Evolutionary conservation across 768 basidiomycete species (phyloP), one percentile per base, ranked within the genome.

Genomic region (Tylopilus subfusipes): DNA sequence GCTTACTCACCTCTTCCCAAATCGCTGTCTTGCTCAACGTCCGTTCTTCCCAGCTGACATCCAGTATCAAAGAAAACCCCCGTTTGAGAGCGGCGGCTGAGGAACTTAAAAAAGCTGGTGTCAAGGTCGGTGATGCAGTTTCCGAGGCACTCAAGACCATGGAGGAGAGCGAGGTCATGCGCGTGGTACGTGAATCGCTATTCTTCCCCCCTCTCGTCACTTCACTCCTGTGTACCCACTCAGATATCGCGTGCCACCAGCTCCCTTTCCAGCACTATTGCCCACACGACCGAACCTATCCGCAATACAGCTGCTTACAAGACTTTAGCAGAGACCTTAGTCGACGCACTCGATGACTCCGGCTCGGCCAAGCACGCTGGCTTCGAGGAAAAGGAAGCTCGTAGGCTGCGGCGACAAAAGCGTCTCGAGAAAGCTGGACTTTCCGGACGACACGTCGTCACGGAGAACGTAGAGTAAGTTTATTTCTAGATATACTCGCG

Each of bases 271-370:
- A 83, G 78, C 11, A 90, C 90, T 7, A 92, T 95, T 45, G 86
- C 86, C 44, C 84, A 86, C 42, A 90, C 93, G 14, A 98, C 97
- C 4, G 94, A 96, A 57, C 96, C 96, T n/a, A 89, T 99, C 56
- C 88, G 97, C 40, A 93, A 97, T 58, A 99, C 96, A 2, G 86
- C 83, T 14, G 92, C 96, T 0, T 99, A 99, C 76, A 97, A 97
- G 75, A 78, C 86, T 1, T 75, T 98, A 8, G 83, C 93, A 1
- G 93, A 96, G 42, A 91, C 91, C 2, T 75, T 99, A 14, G 75
- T 93, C 5, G 97, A 99, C 58, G 92, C 94, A 3, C 78, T 99
- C 38, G 94, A 98, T 57, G 95, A 98, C 70, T 91, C 89, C 53
- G 90, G 90, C 5, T 92, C 86, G 59, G 89, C 93, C 4, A 93